Evolutionary conservation across 2,329 filamentous ascomycete species (phyloP), one percentile per base, ranked within the genome.

Genomic region (Hypoxylon sp.): DNA sequence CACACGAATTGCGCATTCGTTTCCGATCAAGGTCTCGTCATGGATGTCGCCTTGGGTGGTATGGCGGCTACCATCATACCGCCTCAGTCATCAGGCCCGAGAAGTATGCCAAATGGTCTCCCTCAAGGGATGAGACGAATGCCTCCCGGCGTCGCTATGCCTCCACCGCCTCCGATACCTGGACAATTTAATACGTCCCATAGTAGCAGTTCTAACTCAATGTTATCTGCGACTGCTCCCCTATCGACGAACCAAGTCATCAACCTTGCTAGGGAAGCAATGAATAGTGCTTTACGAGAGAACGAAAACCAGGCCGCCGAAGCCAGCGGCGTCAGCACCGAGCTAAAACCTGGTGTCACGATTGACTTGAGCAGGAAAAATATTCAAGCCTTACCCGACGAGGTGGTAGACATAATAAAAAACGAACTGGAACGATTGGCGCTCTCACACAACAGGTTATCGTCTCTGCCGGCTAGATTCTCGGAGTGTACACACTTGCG

Each of bases 391-490:
- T 72, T 91, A 47, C 88, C 88, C 0, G 86, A 89, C 51, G 88
- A 90, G 69, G 84, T 90, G 31, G 84, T 91, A 29, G 84, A 88
- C 63, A 81, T 90, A 55, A 88, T 91, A 63, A 88, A 88, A 70
- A 78, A 87, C 62, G 85, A 89, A 67, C 76, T 90, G 56, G 87
- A 90, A 73, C 79, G 88, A 86, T 90, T 93, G 43, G 89, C 89
- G 38, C 76, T 93, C 59, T 91, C 89, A n/a, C 89, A 92, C 73
- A 92, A 92, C 69, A 84, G 83, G 61, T 77, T 91, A 51, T 78
- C 83, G 21, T 78, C 81, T n/a, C 82, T 93, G 35, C 89, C 89
- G 4, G 67, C 76, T 16, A 81, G 88, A 44, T 89, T 92, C 62
- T 79, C 86, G 25, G 88, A 91, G 73, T 92, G 89, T 73, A 86